Evolutionary conservation across 768 basidiomycete genomes (phyloP), one percentile per base, ranked within the genome.

Genomic region (Xerocomus potaroensis): DNA sequence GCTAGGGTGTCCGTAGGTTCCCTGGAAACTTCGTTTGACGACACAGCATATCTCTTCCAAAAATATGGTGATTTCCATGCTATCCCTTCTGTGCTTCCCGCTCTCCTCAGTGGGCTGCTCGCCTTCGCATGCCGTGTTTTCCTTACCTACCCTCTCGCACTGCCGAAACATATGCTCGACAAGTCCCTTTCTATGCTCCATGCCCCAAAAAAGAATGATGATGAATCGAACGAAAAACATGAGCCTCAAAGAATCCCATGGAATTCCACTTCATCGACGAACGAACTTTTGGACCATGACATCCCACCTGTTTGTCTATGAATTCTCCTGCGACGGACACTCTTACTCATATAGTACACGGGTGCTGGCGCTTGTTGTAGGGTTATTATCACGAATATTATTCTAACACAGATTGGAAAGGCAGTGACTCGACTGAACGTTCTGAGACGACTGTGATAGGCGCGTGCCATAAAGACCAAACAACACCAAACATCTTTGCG

Each of bases 281-380:
- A 50, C 15, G 64, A 64, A 35, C 56, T 54, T 37, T 38, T 56
- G 54, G 59, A 67, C 53, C 49, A 64, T 64, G 65, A 67, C 29
- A 59, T 67, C 51, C 62, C 65, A 63, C 71, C 70, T 72, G 73
- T 75, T 69, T 69, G 73, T 76, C 72, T 69, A 69, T 75, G 70
- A 72, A 69, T 73, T 66, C 60, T 62, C 61, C 60, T 62, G 48
- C 52, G 43, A 16, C 56, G 62, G 58, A 62, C 64, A 49, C 39
- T 60, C 65, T 72, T 68, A 64, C 69, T 72, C 70, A 71, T 69
- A 66, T 68, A 61, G 63, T 72, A 65, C 57, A 67, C 59, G 58
- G 68, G 67, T 71, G 69, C 71, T 69, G 71, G 71, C 72, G 69
- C 69, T 68, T 64, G 59, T 61, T 69, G 68, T 73, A 73, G 72